Base-by-base conservation (phyloP, 1,284 basidiomycete genomes). In the Vanrija humicola region DNA sequence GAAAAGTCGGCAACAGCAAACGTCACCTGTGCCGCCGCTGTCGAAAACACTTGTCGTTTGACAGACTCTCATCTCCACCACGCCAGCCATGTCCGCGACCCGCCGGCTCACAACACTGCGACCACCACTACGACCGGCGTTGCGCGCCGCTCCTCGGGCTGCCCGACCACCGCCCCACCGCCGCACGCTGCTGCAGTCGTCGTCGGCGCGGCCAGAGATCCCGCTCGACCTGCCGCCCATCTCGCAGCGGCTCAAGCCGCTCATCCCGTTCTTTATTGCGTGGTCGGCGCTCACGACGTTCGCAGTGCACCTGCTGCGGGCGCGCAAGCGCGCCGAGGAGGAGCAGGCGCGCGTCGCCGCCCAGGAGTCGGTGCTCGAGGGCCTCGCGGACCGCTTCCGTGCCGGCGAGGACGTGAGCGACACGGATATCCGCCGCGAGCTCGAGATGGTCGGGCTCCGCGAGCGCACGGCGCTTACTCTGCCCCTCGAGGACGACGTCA, bases 401-500 rank as follows among this genome's bases (percentile, higher is more conserved):
- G 39, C 38, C 0, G 64, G 66, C 28, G 64, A 67, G 45, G 39
- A 21, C n/a, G 49, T 73, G 1, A 50, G 53, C 18, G 67, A 71
- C 40, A 59, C 56, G 6, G 70, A 76, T 50, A 64, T 77, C 38
- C 64, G 72, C 52, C 62, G 70, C 38, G 72, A 72, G 56, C 62
- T 78, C 52, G 72, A 74, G 64, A 73, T 76, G 69, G 75, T 76
- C 10, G 75, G 72, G 3, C 57, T 77, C 54, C 62, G 73, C 23
- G 67, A 72, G 45, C 51, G 72, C 38, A 66, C 47, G 25, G 50
- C 18, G 9, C n/a, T 61, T 40, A 56, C 47, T 6, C 47, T 39
- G 3, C 48, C 28, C 16, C 43, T 46, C 1, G 61, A 58, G n/a
- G 52, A 40, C 21, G 63, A 58, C n/a, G 39, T 69, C 45, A 51